A percentile compares a stretch with the other conserved stretches of the same genome.
phyloP scores from a whole-genome alignment of 2,329 filamentous ascomycete genomes.

The Epichloe scottii region DNA sequence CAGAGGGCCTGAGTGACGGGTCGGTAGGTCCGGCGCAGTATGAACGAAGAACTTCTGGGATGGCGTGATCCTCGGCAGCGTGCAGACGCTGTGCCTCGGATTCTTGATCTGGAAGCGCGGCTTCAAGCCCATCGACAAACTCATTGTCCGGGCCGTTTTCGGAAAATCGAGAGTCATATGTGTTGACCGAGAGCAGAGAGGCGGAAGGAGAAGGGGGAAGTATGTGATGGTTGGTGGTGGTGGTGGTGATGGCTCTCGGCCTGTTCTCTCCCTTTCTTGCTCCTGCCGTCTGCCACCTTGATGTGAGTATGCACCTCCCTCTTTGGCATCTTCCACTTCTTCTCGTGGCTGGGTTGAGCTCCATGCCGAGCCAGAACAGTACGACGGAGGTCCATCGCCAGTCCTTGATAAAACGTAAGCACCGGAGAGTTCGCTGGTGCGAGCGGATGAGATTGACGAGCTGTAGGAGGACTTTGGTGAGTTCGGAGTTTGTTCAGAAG shows the following conservation, averaged over 20 bases:
- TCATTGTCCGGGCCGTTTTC: constrained; percentile 18
- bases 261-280: neutral
- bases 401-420: constrained; percentile 1
- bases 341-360: neutral
- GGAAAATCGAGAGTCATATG: constrained; percentile 60
- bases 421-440: constrained; percentile 2
- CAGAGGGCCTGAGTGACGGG: constrained; percentile 40
- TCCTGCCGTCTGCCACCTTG: neutral
- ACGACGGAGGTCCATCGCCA: neutral
- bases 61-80: neutral
- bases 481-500: neutral
- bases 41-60: constrained; percentile 1
- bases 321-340: neutral
- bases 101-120: neutral
- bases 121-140: constrained; percentile 14
- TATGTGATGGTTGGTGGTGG: constrained; percentile 3
- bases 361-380: neutral
- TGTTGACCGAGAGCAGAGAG: constrained; percentile 52
- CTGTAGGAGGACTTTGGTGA: neutral
- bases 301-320: neutral
- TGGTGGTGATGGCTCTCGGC: neutral
- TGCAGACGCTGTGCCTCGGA: neutral
- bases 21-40: constrained; percentile 1
- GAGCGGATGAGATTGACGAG: constrained; percentile 1
- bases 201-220: constrained; percentile 8